Percentiles rank a stretch among this genome's conserved stretches.
Evolutionary conservation across 2,329 filamentous ascomycete species (phyloP).

Genomic region (Nothophoma quercina): DNA sequence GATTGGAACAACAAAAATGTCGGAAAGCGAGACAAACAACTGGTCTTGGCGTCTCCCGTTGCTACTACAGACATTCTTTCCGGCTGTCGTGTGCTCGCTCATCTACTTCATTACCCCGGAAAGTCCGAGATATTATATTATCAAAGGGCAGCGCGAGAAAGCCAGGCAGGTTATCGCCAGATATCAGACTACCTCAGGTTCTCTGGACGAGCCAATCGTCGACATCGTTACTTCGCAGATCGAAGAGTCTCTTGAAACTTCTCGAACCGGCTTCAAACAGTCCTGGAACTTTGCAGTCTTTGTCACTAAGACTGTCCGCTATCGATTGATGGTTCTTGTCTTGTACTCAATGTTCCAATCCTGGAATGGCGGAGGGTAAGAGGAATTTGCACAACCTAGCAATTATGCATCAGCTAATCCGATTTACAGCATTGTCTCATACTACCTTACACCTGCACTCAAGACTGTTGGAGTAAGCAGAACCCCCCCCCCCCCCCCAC

Average conservation of each 20-base stretch:
- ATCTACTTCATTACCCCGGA: slow-evolving; percentile 49
- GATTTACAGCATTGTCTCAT: slow-evolving; percentile 23
- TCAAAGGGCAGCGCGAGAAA: slow-evolving; percentile 24
- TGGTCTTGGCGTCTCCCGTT: slow-evolving; percentile 38
- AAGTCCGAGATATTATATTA: slow-evolving; percentile 53
- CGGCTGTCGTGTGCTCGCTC: slow-evolving; percentile 45
- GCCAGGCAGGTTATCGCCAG: slow-evolving; percentile 36
- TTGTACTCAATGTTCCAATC: slow-evolving; percentile 58
- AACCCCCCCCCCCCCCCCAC: too few species aligned
- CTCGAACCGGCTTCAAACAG: slow-evolving; percentile 46
- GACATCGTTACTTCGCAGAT: slow-evolving; percentile 54
- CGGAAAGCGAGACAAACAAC: slow-evolving; percentile 25
- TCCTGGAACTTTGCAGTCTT: slow-evolving; percentile 59
- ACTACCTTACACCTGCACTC: slow-evolving; percentile 52
- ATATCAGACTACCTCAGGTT: slow-evolving; percentile 53
- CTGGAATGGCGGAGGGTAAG: slow-evolving; percentile 55
- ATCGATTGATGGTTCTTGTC: slow-evolving; percentile 54
- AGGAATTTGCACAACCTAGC: too few species aligned
- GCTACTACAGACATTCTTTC: slow-evolving; percentile 58
- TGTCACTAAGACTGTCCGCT: slow-evolving; percentile 55
- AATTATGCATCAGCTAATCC: neutral
- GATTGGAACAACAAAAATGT: slow-evolving; percentile 52
- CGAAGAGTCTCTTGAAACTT: slow-evolving; percentile 54
- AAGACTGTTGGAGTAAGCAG: slow-evolving; percentile 48
- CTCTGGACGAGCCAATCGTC: slow-evolving; percentile 53